Evolutionary conservation across 164 flowering plant species (phyloP), one percentile per base, ranked within the genome.

Genomic region (Amborella trichopoda): DNA sequence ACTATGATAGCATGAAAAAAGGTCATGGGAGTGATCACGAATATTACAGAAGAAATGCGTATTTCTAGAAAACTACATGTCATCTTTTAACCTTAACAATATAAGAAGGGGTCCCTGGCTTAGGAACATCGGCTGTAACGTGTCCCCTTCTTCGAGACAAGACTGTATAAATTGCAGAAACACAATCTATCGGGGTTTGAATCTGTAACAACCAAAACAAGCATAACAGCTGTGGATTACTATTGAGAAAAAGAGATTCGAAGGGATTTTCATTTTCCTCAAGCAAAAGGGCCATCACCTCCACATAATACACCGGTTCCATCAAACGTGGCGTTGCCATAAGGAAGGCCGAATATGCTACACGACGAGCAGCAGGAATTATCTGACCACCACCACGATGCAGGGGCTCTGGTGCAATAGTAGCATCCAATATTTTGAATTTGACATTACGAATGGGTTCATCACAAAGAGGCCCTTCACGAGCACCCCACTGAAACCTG

Each of bases 401-500:
- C 61, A 88, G 59, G 41, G 95, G 87, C 60, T 93, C 97, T 23
- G 81, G 77, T 41, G 97, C 95, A 70, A 93, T 83, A 58, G 66
- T 76, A 14, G 99, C 97, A 76, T 93, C 99, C 38, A 88, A 93
- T 26, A 93, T 93, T 47, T 93, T 88, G 73, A 93, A 93, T 63
- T 93, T 85, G 3, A 85, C 97, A 66, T 93, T 93, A 67, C 97
- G 76, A 44, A 88, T 88, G 48, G 97, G 99, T 59, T 88, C 99
- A 56, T 93, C 99, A 65, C 99, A 88, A 16, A 88, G 89, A 8
- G 97, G 99, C 27, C 97, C 99, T 70, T 93, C 99, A 51, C 95
- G 71, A 36, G 99, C 97, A 51, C 95, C 99, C 99, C 99, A 93
- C 44, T 93, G 99, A 55, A 93, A 93, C 59, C 99, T 88, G 75